phyloP scores from a whole-genome alignment of 2,329 filamentous ascomycete species.

The Colletotrichum higginsianum region DNA sequence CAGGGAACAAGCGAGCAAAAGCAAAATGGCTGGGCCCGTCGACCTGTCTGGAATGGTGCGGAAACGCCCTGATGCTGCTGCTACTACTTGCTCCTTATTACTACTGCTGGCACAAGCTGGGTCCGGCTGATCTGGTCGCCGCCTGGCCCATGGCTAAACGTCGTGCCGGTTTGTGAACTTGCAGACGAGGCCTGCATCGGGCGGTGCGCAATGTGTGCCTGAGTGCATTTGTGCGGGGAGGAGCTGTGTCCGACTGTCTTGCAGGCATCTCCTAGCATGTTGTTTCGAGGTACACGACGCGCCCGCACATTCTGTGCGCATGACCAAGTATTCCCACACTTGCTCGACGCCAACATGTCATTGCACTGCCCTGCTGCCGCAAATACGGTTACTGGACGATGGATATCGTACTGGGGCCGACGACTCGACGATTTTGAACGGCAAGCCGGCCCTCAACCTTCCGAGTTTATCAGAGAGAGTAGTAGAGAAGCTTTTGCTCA shows the following conservation, averaged over 20 bases:
- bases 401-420: neutral
- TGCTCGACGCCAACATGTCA: constrained; percentile 22
- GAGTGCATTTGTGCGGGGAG: constrained; percentile 29
- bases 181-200: constrained; percentile 36
- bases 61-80: constrained; percentile 18
- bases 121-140: constrained; percentile 1
- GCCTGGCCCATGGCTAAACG: constrained; percentile 28
- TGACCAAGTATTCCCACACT: constrained; percentile 39
- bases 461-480: too few species aligned
- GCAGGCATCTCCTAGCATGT: constrained; percentile 37
- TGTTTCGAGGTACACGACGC: constrained; percentile 30
- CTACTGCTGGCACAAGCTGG: constrained; percentile 2
- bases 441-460: too few species aligned
- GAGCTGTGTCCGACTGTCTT: constrained; percentile 22
- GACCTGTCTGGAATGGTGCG: constrained; percentile 39
- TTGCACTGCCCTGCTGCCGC: constrained; percentile 30
- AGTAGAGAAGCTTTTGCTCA: neutral
- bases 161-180: constrained; percentile 29
- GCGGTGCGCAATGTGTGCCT: constrained; percentile 21
- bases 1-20: constrained; percentile 42
- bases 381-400: constrained; percentile 7
- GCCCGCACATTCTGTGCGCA: constrained; percentile 28
- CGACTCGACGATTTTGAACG: too few species aligned
- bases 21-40: constrained; percentile 40
- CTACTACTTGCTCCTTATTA: too few species aligned